A percentile compares a stretch with the other conserved stretches of the same genome.
Conservation (phyloP, 805 yeast genomes). For the Cyberlindnera euphorbiiphila region DNA sequence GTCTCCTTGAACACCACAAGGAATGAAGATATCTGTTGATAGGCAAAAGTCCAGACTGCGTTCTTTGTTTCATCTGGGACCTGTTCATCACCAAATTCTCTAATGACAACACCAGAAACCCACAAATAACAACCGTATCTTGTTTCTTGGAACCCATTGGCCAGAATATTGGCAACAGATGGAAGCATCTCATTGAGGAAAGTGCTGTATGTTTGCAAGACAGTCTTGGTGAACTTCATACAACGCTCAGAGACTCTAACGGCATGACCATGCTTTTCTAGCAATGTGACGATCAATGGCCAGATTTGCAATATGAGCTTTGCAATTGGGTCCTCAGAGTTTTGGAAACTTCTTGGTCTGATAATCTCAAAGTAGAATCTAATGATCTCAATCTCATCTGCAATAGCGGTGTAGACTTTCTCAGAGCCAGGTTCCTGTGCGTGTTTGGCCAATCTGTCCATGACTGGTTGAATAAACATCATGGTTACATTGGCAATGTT, state of each 20-base stretch:
- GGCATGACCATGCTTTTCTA: conserved; percentile 54
- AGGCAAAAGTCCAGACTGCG: conserved; percentile 71
- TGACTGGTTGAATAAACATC: conserved; percentile 65
- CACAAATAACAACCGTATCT: conserved; percentile 81
- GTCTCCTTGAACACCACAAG: conserved; percentile 38
- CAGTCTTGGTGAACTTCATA: conserved; percentile 60
- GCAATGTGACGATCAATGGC: conserved; percentile 50
- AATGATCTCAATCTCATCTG: conserved; percentile 71
- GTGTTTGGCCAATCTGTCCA: conserved; percentile 40
- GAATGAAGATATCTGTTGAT: conserved; percentile 60
- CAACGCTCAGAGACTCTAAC: conserved; percentile 69
- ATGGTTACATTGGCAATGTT: conserved; percentile 50
- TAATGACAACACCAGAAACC: conserved; percentile 80
- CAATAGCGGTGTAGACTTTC: conserved; percentile 43
- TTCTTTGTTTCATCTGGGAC: conserved; percentile 44
- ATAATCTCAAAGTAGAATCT: conserved; percentile 57
- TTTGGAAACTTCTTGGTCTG: conserved; percentile 35
- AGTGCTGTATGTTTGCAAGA: conserved; percentile 58
- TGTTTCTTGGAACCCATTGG: conserved; percentile 63
- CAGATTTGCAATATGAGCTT: conserved; percentile 52
- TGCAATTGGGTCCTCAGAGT: conserved; percentile 45
- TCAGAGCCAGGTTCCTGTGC: conserved; percentile 28
- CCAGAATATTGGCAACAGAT: conserved; percentile 61
- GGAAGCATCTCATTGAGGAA: conserved; percentile 57
- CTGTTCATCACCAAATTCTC: conserved; percentile 64